These are phyloP conservation scores for Colletotrichum sp. DNA, from an alignment of 2,329 filamentous ascomycete species.

Conservation along the genomic window DNA sequence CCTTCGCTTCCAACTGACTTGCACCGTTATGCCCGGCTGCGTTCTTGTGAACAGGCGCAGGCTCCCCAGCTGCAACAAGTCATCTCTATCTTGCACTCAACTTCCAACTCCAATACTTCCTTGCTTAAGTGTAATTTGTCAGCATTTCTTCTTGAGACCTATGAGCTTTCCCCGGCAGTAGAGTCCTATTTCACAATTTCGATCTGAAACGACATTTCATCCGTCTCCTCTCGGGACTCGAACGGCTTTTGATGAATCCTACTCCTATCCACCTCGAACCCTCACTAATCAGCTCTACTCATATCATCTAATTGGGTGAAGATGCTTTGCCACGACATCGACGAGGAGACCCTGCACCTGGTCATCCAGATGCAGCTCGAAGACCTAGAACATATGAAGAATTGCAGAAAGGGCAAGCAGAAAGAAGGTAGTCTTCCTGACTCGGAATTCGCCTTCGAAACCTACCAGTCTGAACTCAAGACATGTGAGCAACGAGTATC, in stretches of 20 bases:
- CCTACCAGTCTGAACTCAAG: slow-evolving; percentile 20
- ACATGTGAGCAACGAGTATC: background rate
- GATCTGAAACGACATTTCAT: background rate
- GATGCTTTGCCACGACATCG: background rate
- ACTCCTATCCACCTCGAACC: background rate
- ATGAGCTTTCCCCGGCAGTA: background rate
- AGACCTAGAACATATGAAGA: slow-evolving; percentile 6
- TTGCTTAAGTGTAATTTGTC: background rate
- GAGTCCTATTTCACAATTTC: background rate
- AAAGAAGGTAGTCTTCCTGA: slow-evolving; percentile 11
- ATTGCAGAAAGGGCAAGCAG: slow-evolving; percentile 13
- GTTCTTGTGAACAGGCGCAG: background rate
- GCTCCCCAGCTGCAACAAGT: background rate
- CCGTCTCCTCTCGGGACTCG: background rate
- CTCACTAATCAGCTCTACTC: background rate
- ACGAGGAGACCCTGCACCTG: slow-evolving; percentile 19
- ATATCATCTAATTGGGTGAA: slow-evolving; percentile 25
- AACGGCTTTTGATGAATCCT: background rate
- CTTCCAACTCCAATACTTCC: background rate
- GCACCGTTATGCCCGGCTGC: rapidly evolving
- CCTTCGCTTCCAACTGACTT: background rate
- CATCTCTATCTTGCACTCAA: background rate
- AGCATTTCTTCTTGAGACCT: background rate
- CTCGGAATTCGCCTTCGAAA: slow-evolving; percentile 7
- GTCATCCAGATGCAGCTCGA: slow-evolving; percentile 24